Evolutionary conservation across 1,284 basidiomycete genomes (phyloP), one percentile per base, ranked within the genome.

Genomic region (Ustilago tritici): DNA sequence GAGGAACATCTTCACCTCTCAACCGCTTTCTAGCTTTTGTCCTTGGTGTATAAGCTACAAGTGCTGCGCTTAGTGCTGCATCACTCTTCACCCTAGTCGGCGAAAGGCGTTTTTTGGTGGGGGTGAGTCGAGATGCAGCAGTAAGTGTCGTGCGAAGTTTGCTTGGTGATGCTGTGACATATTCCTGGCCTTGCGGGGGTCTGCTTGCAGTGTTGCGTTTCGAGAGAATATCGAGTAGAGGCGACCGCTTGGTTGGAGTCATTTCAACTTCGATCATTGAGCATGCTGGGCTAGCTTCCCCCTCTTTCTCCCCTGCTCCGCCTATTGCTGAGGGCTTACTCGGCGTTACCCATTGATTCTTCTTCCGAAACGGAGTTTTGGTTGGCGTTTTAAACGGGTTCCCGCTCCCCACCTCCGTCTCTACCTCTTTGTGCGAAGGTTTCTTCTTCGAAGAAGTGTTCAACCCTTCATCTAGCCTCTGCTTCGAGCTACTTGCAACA

Each of bases 11-110:
- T 61, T 83, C 82, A 2, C 82, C 82, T n/a, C 82, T 38, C 55
- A 83, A 65, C 23, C 82, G 54, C 66, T 83, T 83, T 14, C 82
- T 41, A 36, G 82, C 82, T 56, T 80, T 82, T 3, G 82, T 83
- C 7, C 81, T 55, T 10, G 82, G 82, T 19, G 82, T 83, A 40
- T 76, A 82, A 9, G 68, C 67, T 19, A 70, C 58, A 2, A 73
- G 41, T 8, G 67, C 68, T 17, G 49, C 43, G n/a, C 55, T 68
- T 1, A 69, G 53, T 28, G 59, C 65, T 40, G 65, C 70, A 35
- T 73, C 70, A 11, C 36, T 41, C 11, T 57, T n/a, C 3, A 15
- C 41, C 0, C 28, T 15, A 9, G 8, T 57, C 28, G 19, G 40
- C 3, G 46, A 46, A 17, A 43, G 46, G 1, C 65, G 56, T 4